These are phyloP conservation scores for Tillandsia fasciculata DNA, from an alignment of 176 grass and related monocot genomes.

Conservation along the genomic window DNA sequence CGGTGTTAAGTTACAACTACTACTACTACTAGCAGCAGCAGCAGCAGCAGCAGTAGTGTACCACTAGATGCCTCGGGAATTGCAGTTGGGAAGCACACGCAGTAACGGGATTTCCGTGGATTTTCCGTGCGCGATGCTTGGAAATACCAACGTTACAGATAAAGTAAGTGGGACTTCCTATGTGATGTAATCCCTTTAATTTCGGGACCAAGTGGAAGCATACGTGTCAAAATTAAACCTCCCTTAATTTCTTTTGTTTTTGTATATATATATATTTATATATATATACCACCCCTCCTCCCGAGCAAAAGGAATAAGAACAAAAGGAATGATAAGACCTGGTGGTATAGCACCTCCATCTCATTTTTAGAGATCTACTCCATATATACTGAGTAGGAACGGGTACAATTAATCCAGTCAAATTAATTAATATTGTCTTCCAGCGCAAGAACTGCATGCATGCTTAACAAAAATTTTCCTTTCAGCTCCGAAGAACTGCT, in stretches of 20 bases:
- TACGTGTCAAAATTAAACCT: too few relatives aligned
- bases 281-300: neutral
- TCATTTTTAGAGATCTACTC: too few relatives aligned
- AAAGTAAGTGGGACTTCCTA: slow-evolving; percentile 19
- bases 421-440: too few relatives aligned
- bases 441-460: too few relatives aligned
- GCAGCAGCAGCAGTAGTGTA: neutral
- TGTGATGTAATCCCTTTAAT: neutral
- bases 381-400: too few relatives aligned
- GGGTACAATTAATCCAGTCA: too few relatives aligned
- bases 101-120: slow-evolving; percentile 7
- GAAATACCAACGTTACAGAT: neutral
- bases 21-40: too few relatives aligned
- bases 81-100: slow-evolving; percentile 9
- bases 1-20: neutral
- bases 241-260: neutral
- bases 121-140: slow-evolving; percentile 29
- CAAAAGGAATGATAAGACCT: too few relatives aligned
- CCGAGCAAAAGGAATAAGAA: neutral
- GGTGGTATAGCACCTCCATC: too few relatives aligned
- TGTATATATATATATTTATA: neutral
- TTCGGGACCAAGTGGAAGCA: neutral
- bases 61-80: slow-evolving; percentile 7
- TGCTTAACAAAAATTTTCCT: too few relatives aligned
- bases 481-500: too few relatives aligned